Percentiles rank a stretch among this genome's conserved stretches.
Evolutionary conservation across 192 early-diverging fungal genomes (phyloP).

Genomic region (Powellomyces hirtus): DNA sequence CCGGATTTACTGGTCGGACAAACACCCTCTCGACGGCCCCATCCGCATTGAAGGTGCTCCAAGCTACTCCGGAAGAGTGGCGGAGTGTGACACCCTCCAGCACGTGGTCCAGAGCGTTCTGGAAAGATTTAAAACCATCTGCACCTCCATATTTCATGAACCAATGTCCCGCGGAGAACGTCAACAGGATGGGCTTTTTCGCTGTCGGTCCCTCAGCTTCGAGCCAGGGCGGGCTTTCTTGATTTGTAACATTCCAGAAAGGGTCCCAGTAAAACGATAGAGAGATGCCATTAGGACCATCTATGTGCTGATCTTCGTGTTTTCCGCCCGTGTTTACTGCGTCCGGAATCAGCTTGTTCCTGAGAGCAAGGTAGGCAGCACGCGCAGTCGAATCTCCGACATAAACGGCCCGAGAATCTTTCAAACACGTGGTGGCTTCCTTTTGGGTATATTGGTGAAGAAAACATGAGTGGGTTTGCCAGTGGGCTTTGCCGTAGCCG

Average conservation of each 20-base stretch:
- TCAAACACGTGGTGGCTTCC: constrained; percentile 49
- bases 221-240: background rate
- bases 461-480: constrained; percentile 10
- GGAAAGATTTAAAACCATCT: constrained; percentile 39
- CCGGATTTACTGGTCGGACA: constrained; percentile 27
- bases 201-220: constrained; percentile 1
- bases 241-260: constrained; percentile 45
- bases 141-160: constrained; percentile 53
- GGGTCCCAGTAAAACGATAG: constrained; percentile 76
- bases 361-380: constrained; percentile 56
- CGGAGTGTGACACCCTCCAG: background rate
- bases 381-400: constrained; percentile 71
- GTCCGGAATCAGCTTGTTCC: constrained; percentile 30
- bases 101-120: background rate
- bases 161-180: constrained; percentile 58
- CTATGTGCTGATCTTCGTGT: constrained; percentile 40
- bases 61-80: background rate
- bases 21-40: constrained; percentile 18
- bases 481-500: background rate
- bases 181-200: constrained; percentile 42
- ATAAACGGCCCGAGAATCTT: constrained; percentile 48
- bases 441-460: constrained; percentile 37
- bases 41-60: background rate
- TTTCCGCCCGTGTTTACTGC: constrained; percentile 12
- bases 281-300: constrained; percentile 25